Conservation (phyloP, 305 asterid species). For the Solanum hybrid region DNA sequence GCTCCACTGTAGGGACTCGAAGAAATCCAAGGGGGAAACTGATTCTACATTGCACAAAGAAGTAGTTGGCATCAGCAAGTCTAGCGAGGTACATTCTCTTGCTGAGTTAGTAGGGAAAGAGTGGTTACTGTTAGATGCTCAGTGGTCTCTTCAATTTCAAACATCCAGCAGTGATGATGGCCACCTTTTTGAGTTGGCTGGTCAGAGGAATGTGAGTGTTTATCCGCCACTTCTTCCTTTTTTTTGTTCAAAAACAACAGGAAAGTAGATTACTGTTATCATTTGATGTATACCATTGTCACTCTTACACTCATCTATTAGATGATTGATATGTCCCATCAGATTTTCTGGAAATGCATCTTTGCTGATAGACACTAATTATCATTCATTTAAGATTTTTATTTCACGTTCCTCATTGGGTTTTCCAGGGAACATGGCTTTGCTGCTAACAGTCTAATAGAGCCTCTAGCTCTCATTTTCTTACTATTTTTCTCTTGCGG, state of each 20-base stretch:
- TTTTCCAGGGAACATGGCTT: background rate
- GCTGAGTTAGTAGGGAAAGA: slow-evolving; percentile 54
- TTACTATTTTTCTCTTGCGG: background rate
- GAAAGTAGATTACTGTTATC: background rate
- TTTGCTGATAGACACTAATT: background rate
- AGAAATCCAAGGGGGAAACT: slow-evolving; percentile 39
- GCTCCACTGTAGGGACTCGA: slow-evolving; percentile 41
- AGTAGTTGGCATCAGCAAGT: slow-evolving; percentile 45
- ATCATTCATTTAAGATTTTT: background rate
- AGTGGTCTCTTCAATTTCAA: slow-evolving; percentile 67
- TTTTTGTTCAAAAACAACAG: background rate
- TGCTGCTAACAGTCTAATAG: background rate
- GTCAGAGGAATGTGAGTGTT: slow-evolving; percentile 62
- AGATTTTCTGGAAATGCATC: background rate
- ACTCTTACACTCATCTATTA: background rate
- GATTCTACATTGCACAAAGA: slow-evolving; percentile 30
- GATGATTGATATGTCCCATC: background rate
- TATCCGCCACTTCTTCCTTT: background rate
- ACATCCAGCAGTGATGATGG: slow-evolving; percentile 39
- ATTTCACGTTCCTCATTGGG: background rate
- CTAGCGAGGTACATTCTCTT: slow-evolving; percentile 48
- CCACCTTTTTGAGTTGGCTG: slow-evolving; percentile 63
- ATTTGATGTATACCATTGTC: background rate
- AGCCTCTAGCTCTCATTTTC: background rate
- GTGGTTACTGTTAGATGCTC: slow-evolving; percentile 63